Base-by-base conservation (phyloP, 306 rosid genomes). In the Potentilla sterilis region DNA sequence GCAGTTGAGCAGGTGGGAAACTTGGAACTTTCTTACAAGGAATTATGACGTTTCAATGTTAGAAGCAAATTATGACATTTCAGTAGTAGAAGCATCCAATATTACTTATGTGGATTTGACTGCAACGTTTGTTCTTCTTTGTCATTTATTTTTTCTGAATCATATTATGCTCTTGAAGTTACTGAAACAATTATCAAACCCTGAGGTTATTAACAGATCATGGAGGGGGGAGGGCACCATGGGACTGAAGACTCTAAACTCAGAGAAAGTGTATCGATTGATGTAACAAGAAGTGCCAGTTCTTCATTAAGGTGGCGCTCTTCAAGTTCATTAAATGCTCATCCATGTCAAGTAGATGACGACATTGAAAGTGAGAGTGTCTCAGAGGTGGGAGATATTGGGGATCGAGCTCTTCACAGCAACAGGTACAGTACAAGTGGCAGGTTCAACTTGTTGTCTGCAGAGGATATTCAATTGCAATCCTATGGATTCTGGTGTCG, bases 301-400 rank as follows among this genome's bases (percentile, higher is more conserved):
- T 81, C 87, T 69, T 90, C 96, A 7, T 75, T 76, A 5, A 84
- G 91, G 65, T 86, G 80, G 77, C 82, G 78, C 58, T 91, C 97
- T 5, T 70, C 87, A n/a, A 86, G 90, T 75, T 74, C 85, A 19
- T 76, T 89, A 48, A 81, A 82, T 43, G 76, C 69, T 61, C 65
- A 43, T 18, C 81, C 84, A 24, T 54, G 79, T 44, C 87, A 71
- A 22, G 52, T 59, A 42, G 89, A 85, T 21, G 70, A 83, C 58
- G 82, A 85, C 42, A 73, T 22, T 28, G 92, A 84, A 38, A 67
- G 73, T 35, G 97, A 83, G 34, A 74, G 44, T 64, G 93, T 88
- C 59, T 92, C 98, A 37, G 96, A 95, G 82, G 98, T 89, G 3
- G 98, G 98, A 41, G 98, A 95, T 55, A 87, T 89, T 24, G 97